Conservation (phyloP, 345 rosid genomes). For the Dovyalis caffra region DNA sequence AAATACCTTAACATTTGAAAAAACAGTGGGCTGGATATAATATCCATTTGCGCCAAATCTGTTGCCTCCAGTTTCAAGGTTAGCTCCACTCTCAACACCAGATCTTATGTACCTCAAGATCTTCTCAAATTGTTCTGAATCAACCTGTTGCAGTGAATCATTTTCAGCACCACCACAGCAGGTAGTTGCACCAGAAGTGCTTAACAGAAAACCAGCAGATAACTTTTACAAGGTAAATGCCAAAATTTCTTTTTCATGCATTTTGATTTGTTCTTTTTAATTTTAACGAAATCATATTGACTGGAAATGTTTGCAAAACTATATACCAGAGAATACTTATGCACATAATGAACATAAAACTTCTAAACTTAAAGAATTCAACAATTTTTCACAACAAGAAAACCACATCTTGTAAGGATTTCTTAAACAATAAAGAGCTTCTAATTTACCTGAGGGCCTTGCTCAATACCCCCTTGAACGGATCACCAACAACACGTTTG, state of each 20-base stretch:
- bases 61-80: conserved; percentile 86
- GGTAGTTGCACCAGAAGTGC: not conserved
- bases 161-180: not conserved
- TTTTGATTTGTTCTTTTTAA: too few relatives aligned
- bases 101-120: conserved; percentile 60
- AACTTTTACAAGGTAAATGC: not conserved
- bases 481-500: conserved; percentile 77
- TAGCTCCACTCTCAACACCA: conserved; percentile 83
- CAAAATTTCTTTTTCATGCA: not conserved
- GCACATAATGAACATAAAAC: too few relatives aligned
- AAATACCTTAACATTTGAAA: conserved; percentile 78
- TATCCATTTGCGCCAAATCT: conserved; percentile 68
- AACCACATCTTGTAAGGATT: not conserved
- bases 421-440: not conserved
- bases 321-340: too few relatives aligned
- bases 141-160: conserved; percentile 44
- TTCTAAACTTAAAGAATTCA: too few relatives aligned
- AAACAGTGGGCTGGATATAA: conserved; percentile 92
- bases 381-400: too few relatives aligned
- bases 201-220: not conserved
- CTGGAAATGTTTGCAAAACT: too few relatives aligned
- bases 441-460: conserved; percentile 88
- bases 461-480: conserved; percentile 81
- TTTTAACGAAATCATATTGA: too few relatives aligned
- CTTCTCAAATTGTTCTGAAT: conserved; percentile 69